Evolutionary conservation across 2,329 filamentous ascomycete genomes (phyloP), one percentile per base, ranked within the genome.

Genomic region (Penicillium sp.): DNA sequence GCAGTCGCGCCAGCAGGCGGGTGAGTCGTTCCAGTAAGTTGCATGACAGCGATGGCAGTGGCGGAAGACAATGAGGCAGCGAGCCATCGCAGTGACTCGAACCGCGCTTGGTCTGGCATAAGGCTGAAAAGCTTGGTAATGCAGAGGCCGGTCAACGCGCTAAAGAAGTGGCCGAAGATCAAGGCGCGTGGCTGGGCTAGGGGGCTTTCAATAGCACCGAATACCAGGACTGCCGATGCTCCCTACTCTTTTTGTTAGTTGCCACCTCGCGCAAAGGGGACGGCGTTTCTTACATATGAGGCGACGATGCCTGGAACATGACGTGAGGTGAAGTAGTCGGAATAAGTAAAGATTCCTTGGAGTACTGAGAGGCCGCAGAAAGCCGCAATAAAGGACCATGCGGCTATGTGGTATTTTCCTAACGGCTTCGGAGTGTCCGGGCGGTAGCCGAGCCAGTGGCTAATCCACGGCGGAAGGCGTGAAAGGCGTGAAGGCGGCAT

Each of bases 1-100:
- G 66, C 70, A 8, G 69, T 72, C 7, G 69, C 70, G 33, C 69
- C 70, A n/a, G 69, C 69, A 41, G 70, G 70, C 6, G 69, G 69
- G 43, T 73, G 70, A 1, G 64, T 67, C 6, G 69, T 71, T 7
- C 67, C 62, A 1, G 70, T 72, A 44, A 72, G 54, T 42, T 69
- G 66, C 70, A 72, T 72, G 5, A 68, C 68, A 11, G 70, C 61
- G 20, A 69, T 63, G 2, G 66, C 63, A 12, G 62, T 37, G 1
- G 67, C 61, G 0, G 64, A 65, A 1, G 66, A 70, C n/a, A 72
- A 59, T 1, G 68, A 67, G 9, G 67, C 69, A 14, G 69, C 69
- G n/a, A 71, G 58, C 68, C 64, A 70, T 51, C 61, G 68, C 22
- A 69, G 56, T 14, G 62, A 66, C 47, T 66, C 61, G 47, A 66